Evolutionary conservation across 768 basidiomycete species (phyloP).

Genomic region (Auricularia cornea): DNA sequence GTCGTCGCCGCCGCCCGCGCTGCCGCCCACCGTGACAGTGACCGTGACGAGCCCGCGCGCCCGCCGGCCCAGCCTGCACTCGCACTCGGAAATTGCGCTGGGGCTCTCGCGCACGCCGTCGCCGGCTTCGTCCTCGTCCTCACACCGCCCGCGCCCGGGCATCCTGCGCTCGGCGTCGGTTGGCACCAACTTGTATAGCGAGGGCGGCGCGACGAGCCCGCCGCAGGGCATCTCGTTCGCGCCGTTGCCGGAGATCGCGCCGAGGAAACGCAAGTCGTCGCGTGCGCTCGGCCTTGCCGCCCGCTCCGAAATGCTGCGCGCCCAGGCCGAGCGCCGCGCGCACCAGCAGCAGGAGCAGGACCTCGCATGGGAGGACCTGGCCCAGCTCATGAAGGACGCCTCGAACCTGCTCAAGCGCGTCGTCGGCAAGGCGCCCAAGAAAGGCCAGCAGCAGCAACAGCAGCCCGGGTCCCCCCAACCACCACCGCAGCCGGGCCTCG

Average conservation of each 20-base stretch:
- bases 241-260: not conserved
- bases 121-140: not conserved
- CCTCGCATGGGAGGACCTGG: not conserved
- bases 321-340: not conserved
- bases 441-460: not conserved
- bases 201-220: not conserved
- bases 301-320: not conserved
- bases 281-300: not conserved
- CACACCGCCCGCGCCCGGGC: not conserved
- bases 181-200: not conserved
- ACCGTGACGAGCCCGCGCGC: not conserved
- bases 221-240: not conserved
- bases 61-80: not conserved
- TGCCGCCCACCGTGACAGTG: not conserved
- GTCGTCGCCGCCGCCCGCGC: not conserved
- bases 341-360: constrained; percentile 1
- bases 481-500: not conserved
- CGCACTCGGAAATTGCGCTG: not conserved
- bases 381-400: not conserved
- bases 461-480: not conserved
- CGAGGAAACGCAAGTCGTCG: not conserved
- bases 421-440: not conserved
- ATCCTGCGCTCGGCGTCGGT: not conserved
- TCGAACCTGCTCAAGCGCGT: not conserved
- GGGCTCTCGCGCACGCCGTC: not conserved